Evolutionary conservation across 2,329 filamentous ascomycete genomes (phyloP).

Genomic region (Xylaria hypoxylon): DNA sequence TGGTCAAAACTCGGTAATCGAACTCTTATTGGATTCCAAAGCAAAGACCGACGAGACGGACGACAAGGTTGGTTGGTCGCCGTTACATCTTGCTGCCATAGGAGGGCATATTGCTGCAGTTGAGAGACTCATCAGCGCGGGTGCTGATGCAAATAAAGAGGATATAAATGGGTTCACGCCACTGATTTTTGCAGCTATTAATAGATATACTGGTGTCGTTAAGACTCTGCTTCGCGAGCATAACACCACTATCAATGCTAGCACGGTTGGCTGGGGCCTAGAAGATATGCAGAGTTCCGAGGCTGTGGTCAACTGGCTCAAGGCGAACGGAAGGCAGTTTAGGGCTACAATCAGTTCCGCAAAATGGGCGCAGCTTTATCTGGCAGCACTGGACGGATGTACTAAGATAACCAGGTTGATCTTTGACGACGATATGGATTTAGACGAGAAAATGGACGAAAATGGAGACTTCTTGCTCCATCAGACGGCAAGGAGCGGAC

Average conservation of each 20-base stretch:
- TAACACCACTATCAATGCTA: background rate
- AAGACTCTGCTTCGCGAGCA: background rate
- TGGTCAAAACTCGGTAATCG: background rate
- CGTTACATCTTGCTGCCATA: slow-evolving; percentile 12
- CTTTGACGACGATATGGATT: background rate
- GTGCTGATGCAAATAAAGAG: background rate
- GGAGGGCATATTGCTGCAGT: background rate
- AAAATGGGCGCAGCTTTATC: background rate
- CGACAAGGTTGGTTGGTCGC: slow-evolving; percentile 12
- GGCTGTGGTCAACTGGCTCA: slow-evolving; percentile 5
- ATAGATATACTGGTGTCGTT: background rate
- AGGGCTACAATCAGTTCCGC: background rate
- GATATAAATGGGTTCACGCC: slow-evolving; percentile 10
- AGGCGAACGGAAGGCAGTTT: background rate
- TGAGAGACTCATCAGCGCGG: background rate
- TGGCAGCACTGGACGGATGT: slow-evolving; percentile 8
- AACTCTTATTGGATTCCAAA: background rate
- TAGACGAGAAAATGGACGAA: background rate
- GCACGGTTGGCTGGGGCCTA: background rate
- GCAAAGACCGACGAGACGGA: background rate
- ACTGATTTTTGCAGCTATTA: slow-evolving; percentile 11
- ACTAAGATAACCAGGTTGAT: background rate
- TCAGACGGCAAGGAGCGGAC: background rate
- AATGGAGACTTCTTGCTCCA: background rate
- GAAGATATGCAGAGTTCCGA: background rate